A percentile compares a stretch with the other conserved stretches of the same genome.
Conservation (phyloP, 345 rosid genomes). For the Rhizophora apiculata region DNA sequence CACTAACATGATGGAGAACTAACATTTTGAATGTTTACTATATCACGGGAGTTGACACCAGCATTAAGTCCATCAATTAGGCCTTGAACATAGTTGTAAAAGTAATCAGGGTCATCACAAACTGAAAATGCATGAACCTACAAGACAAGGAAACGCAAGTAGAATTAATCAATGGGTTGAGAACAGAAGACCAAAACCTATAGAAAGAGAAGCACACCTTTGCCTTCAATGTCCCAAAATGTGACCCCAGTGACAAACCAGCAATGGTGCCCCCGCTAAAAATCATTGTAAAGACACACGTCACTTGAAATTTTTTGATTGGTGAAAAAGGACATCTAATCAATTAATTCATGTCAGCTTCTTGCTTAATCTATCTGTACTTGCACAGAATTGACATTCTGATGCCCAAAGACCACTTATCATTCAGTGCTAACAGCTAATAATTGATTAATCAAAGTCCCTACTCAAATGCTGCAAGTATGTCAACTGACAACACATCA, state of each 20-base stretch:
- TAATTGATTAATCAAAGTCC: neutral
- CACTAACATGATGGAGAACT: constrained; percentile 24
- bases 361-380: neutral
- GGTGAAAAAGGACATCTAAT: neutral
- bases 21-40: constrained; percentile 64
- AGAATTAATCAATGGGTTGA: constrained; percentile 5
- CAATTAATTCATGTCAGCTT: neutral
- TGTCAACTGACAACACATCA: too few relatives aligned
- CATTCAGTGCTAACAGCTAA: neutral
- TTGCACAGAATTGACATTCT: neutral
- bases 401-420: neutral
- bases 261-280: constrained; percentile 87
- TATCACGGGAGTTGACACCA: constrained; percentile 64
- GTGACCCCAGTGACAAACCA: constrained; percentile 80
- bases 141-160: constrained; percentile 12
- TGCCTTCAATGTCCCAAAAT: constrained; percentile 70
- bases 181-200: neutral
- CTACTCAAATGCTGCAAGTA: neutral
- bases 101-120: constrained; percentile 91
- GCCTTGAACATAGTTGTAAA: constrained; percentile 76
- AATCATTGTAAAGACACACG: constrained; percentile 7
- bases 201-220: constrained; percentile 44
- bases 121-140: constrained; percentile 96
- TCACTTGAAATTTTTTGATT: neutral
- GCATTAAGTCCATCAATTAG: constrained; percentile 78